phyloP scores from a whole-genome alignment of 2,329 filamentous ascomycete genomes.

The Exophiala calicioides region DNA sequence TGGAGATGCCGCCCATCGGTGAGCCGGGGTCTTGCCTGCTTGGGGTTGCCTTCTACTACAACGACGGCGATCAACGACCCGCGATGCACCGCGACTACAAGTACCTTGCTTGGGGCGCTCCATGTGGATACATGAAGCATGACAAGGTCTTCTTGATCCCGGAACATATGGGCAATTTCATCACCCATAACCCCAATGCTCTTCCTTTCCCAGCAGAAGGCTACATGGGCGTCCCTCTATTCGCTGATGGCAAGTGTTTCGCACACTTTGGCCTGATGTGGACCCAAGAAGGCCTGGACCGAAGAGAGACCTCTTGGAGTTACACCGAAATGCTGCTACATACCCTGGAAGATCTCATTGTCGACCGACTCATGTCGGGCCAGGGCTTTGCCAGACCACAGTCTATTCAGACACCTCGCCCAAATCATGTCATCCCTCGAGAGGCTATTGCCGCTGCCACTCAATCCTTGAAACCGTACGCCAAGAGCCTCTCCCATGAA shows the following conservation, averaged over 20 bases:
- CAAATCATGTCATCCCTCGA: constrained; percentile 53
- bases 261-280: constrained; percentile 73
- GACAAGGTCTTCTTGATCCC: constrained; percentile 71
- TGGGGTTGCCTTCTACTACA: constrained; percentile 67
- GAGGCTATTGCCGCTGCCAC: constrained; percentile 57
- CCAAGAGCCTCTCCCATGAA: constrained; percentile 71
- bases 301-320: constrained; percentile 62
- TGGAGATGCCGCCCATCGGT: constrained; percentile 63
- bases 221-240: constrained; percentile 67
- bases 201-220: constrained; percentile 64
- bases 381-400: constrained; percentile 45
- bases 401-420: constrained; percentile 29
- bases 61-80: constrained; percentile 57
- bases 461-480: constrained; percentile 70
- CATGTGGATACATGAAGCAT: constrained; percentile 69
- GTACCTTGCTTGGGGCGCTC: constrained; percentile 65
- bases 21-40: constrained; percentile 64
- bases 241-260: constrained; percentile 65
- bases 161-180: constrained; percentile 60
- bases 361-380: constrained; percentile 58
- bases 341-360: constrained; percentile 67
- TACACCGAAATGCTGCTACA: constrained; percentile 69
- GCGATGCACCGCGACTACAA: constrained; percentile 61
- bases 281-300: constrained; percentile 61
- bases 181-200: constrained; percentile 61